Evolutionary conservation across 192 early-diverging fungal genomes (phyloP), one percentile per base, ranked within the genome.

Genomic region (Linnemannia zychae): DNA sequence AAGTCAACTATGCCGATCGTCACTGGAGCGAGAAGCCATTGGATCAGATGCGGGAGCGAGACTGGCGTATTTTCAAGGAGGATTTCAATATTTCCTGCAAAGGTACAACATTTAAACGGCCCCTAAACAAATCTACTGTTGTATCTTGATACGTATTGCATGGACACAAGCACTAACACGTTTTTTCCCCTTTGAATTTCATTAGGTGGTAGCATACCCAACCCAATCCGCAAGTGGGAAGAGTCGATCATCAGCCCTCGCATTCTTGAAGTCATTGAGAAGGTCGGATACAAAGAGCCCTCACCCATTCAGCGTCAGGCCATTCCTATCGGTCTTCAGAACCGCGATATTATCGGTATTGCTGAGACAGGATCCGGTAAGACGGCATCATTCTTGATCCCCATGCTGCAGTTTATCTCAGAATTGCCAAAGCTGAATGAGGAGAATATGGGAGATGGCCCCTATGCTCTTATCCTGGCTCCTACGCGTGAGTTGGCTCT

Each of bases 31-130:
- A 97, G 38, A 99, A 99, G 80, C 92, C 93, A 17, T 88, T 99
- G 78, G 76, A 77, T 12, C 94, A 99, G 69, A 99, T 99, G 99
- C 92, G 89, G 67, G 97, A 99, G 87, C 91, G 99, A 78, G 99
- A 99, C 78, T 99, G 99, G 99, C 95, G 99, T 87, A 99, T 99
- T 72, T 99, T 99, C 88, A 98, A 97, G 75, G 99, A 99, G 87
- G 99, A 99, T 81, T 99, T 95, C 87, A 96, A 94, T 81, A 99
- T 99, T 67, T 89, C 97, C 7, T 96, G 95, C 81, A 98, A 98
- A 89, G 99, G 95, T 87, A 75, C 31, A 40, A 20, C 4, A 17
- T 34, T 36, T 2, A 4, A 17, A 15, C 24, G 9, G n/a, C n/a
- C 2, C 4, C 17, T 20, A 28, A 31, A 34, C 15, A 28, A 65